Evolutionary conservation across 1,284 basidiomycete species (phyloP).

Genomic region (Agaricales sp.): DNA sequence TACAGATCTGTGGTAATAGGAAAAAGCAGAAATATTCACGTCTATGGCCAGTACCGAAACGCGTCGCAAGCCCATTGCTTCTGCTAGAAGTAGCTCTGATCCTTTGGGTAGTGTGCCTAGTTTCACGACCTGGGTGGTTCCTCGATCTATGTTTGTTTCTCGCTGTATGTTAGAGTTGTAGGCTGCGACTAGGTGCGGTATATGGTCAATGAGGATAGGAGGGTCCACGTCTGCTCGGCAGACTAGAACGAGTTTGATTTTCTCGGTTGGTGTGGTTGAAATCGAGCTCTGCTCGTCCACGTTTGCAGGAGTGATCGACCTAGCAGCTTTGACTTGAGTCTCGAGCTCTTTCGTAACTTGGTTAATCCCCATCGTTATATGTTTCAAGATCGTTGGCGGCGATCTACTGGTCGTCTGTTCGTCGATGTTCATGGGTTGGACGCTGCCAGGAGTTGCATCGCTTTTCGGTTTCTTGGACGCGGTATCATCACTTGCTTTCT

Average conservation of each 20-base stretch:
- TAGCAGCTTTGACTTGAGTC: conserved; percentile 31
- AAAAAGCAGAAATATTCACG: conserved; percentile 18
- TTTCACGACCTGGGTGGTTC: conserved; percentile 27
- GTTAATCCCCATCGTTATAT: conserved; percentile 69
- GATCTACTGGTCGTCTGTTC: not conserved
- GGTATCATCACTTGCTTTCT: too few species aligned
- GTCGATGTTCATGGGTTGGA: not conserved
- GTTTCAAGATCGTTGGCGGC: conserved; percentile 25
- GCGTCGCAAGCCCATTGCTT: conserved; percentile 55
- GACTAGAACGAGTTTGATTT: conserved; percentile 46
- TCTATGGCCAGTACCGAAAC: conserved; percentile 59
- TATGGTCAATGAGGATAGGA: conserved; percentile 55
- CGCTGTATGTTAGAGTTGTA: conserved; percentile 44
- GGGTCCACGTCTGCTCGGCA: conserved; percentile 69
- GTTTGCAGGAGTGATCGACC: conserved; percentile 5
- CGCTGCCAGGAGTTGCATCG: conserved; percentile 8
- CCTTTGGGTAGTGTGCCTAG: conserved; percentile 66
- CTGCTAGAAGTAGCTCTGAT: conserved; percentile 57
- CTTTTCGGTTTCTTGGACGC: conserved; percentile 17
- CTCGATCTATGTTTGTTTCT: not conserved
- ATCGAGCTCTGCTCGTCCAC: conserved; percentile 18
- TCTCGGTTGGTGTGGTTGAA: conserved; percentile 7
- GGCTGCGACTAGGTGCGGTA: conserved; percentile 63
- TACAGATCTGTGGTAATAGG: conserved; percentile 4
- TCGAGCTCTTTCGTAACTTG: conserved; percentile 73